phyloP scores from a whole-genome alignment of 768 basidiomycete species.

The Lactifluus volemus region DNA sequence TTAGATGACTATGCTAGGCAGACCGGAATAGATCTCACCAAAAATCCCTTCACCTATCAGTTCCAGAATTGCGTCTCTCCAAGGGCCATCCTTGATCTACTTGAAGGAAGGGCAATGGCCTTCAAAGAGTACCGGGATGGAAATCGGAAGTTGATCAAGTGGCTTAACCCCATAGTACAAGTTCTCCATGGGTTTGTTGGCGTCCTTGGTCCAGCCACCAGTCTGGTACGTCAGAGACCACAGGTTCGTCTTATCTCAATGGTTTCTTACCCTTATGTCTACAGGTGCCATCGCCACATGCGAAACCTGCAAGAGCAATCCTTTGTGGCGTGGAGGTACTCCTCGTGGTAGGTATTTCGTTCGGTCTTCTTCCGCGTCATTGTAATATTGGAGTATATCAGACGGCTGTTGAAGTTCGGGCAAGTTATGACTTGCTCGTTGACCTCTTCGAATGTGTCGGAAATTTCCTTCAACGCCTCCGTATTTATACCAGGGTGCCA shows the following conservation, averaged over 20 bases:
- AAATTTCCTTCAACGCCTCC: background rate
- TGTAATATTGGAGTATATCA: background rate
- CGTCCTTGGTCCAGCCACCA: background rate
- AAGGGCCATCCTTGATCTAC: background rate
- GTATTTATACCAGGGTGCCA: background rate
- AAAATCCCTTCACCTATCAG: background rate
- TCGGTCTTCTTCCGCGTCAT: background rate
- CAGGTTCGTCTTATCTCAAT: background rate
- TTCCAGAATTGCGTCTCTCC: background rate
- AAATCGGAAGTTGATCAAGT: background rate
- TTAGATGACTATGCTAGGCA: background rate
- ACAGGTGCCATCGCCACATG: background rate
- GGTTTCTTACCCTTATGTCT: background rate
- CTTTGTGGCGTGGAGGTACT: background rate
- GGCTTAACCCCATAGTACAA: background rate
- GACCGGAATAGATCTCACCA: background rate
- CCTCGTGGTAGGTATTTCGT: background rate
- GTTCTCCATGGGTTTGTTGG: background rate
- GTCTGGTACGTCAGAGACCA: background rate
- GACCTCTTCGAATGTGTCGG: background rate
- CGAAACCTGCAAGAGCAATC: background rate
- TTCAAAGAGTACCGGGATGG: background rate
- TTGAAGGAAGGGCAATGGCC: background rate
- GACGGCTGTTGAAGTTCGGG: background rate
- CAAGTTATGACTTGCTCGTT: background rate